Conservation (phyloP, 495 filamentous ascomycete genomes). For the Aspergillus funiculosus region DNA sequence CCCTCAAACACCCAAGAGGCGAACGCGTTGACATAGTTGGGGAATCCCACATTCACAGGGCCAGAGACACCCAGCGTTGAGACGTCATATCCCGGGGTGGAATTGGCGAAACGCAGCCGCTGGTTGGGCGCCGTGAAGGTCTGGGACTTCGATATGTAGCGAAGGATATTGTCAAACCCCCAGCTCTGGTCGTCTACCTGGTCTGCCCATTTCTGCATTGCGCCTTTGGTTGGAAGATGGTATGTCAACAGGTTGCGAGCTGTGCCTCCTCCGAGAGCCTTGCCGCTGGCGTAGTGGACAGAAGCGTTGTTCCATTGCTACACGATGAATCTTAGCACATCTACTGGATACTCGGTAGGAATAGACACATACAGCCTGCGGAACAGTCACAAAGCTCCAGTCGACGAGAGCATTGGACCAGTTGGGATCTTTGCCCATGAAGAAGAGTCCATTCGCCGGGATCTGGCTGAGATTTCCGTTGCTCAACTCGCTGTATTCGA, state of each 20-base stretch:
- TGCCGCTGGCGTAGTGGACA: not conserved
- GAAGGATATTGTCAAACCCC: conserved; percentile 41
- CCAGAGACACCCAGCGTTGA: not conserved
- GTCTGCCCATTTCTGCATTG: conserved; percentile 46
- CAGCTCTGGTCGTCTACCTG: conserved; percentile 45
- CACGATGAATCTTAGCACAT: not conserved
- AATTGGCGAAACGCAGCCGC: conserved; percentile 26
- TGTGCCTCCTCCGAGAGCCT: not conserved
- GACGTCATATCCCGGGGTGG: conserved; percentile 29
- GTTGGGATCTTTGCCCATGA: conserved; percentile 17
- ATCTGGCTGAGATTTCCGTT: conserved; percentile 43
- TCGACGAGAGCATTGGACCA: conserved; percentile 34
- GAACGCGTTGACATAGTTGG: not conserved
- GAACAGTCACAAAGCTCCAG: conserved; percentile 37
- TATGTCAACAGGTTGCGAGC: conserved; percentile 2
- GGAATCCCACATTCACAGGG: not conserved
- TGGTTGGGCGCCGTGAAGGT: conserved; percentile 42
- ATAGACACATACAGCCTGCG: conserved; percentile 19
- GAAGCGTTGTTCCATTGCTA: not conserved
- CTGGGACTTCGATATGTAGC: conserved; percentile 42
- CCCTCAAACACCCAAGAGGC: not conserved
- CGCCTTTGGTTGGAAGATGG: not conserved
- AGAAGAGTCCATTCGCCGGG: conserved; percentile 29
- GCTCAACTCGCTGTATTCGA: conserved; percentile 27
- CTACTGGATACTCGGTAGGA: not conserved